These are phyloP conservation scores for Sporisorium iseilematis-ciliati DNA, from an alignment of 1,284 basidiomycete genomes.

Conservation along the genomic window DNA sequence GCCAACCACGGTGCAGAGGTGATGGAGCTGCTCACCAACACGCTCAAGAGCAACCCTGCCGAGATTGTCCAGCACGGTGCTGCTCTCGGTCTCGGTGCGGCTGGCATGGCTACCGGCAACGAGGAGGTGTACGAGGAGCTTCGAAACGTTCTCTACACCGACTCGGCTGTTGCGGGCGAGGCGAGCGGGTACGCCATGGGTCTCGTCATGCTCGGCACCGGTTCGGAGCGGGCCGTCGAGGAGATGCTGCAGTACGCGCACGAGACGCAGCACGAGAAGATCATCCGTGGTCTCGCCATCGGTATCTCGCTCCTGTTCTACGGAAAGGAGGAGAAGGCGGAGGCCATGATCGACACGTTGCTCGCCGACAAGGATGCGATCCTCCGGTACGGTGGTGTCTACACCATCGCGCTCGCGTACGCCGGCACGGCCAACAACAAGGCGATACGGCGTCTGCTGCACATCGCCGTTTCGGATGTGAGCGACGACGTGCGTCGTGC, in stretches of 20 bases:
- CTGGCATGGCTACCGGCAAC: slow-evolving; percentile 69
- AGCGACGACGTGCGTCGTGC: slow-evolving; percentile 69
- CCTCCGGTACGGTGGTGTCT: slow-evolving; percentile 68
- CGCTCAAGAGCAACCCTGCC: slow-evolving; percentile 66
- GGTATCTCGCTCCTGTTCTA: slow-evolving; percentile 69
- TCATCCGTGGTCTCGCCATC: slow-evolving; percentile 69
- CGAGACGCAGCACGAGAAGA: slow-evolving; percentile 70
- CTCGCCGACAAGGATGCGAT: slow-evolving; percentile 69
- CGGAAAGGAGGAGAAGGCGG: slow-evolving; percentile 67
- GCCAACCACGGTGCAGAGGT: slow-evolving; percentile 69
- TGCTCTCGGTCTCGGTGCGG: slow-evolving; percentile 68
- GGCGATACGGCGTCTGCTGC: slow-evolving; percentile 65
- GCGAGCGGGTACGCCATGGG: slow-evolving; percentile 70
- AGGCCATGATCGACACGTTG: slow-evolving; percentile 65
- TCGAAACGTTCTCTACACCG: slow-evolving; percentile 66
- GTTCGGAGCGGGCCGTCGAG: slow-evolving; percentile 64
- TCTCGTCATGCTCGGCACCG: slow-evolving; percentile 69
- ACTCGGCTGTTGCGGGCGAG: slow-evolving; percentile 69
- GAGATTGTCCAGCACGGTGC: slow-evolving; percentile 70
- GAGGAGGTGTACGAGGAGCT: slow-evolving; percentile 69
- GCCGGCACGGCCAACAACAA: slow-evolving; percentile 70
- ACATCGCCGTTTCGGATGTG: slow-evolving; percentile 68
- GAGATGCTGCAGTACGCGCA: slow-evolving; percentile 70
- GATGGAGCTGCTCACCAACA: slow-evolving; percentile 66
- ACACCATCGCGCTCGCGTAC: slow-evolving; percentile 69